Base-by-base conservation (phyloP, 768 basidiomycete species). In the Goffeauzyma gilvescens region DNA sequence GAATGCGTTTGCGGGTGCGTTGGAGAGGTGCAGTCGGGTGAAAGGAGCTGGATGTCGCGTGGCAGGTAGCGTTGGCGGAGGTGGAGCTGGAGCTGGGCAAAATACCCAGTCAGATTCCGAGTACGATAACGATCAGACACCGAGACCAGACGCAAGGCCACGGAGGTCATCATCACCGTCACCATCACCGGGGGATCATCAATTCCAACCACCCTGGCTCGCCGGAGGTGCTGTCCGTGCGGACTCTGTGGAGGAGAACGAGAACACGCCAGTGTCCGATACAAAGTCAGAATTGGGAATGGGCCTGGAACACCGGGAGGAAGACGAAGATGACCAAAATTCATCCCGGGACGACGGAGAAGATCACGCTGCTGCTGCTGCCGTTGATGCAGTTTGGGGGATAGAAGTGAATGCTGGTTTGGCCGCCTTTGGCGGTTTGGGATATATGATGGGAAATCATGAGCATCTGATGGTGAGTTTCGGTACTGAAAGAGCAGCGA, bases 191-290 rank as follows among this genome's bases (percentile, higher is more conserved):
- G n/a, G n/a, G n/a, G n/a, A n/a, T n/a, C n/a, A n/a, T n/a, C n/a
- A n/a, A n/a, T n/a, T n/a, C n/a, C n/a, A n/a, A n/a, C n/a, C n/a
- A n/a, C n/a, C n/a, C n/a, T n/a, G n/a, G n/a, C n/a, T n/a, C n/a
- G n/a, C n/a, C n/a, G n/a, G n/a, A n/a, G n/a, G n/a, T n/a, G n/a
- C 38, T 26, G 31, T 15, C 14, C 28, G 15, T 2, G 26, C 37
- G 38, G 17, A 25, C 12, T 38, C 14, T 9, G 22, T 44, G 20
- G 6, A 9, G 5, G 51, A 82, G 81, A 20, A 62, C 84, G 52
- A 83, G 82, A 53, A n/a, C n/a, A n/a, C n/a, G n/a, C n/a, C n/a
- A n/a, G n/a, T n/a, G 80, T 82, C 83, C 56, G 81, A 85, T 57
- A 67, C 80, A n/a, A n/a, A n/a, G n/a, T n/a, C n/a, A n/a, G n/a